Evolutionary conservation across 2,329 filamentous ascomycete species (phyloP).

Genomic region (Verticillium tricorpus): DNA sequence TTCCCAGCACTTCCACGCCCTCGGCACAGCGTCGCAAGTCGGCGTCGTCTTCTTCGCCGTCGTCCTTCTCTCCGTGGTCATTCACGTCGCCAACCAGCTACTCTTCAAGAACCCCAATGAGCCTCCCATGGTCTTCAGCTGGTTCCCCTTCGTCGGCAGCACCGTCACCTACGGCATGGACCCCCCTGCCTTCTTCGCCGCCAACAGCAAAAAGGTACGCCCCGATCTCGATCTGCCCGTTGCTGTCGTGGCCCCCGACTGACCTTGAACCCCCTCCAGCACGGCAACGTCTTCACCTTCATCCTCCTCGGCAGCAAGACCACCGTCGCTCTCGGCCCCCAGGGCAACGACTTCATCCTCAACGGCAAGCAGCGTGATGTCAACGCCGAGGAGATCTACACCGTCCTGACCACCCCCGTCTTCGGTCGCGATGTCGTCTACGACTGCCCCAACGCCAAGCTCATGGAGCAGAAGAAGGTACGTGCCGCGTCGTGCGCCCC

Average conservation of each 20-base stretch:
- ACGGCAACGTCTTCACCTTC: slow-evolving; percentile 88
- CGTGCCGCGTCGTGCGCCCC: neutral
- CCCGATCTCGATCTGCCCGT: neutral
- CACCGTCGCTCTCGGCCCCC: slow-evolving; percentile 76
- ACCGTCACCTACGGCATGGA: slow-evolving; percentile 95
- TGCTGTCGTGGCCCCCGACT: neutral
- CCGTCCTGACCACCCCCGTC: slow-evolving; percentile 64
- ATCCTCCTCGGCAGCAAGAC: slow-evolving; percentile 84
- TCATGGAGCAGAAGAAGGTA: slow-evolving; percentile 97
- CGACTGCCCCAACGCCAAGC: slow-evolving; percentile 83
- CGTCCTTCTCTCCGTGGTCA: slow-evolving; percentile 53
- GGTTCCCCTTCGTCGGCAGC: slow-evolving; percentile 80
- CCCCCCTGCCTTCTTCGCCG: slow-evolving; percentile 81
- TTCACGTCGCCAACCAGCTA: slow-evolving; percentile 79
- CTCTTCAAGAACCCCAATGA: slow-evolving; percentile 79
- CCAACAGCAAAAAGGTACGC: slow-evolving; percentile 68
- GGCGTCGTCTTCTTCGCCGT: slow-evolving; percentile 37
- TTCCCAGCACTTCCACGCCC: slow-evolving; percentile 43
- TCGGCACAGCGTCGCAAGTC: slow-evolving; percentile 44
- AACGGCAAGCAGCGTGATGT: slow-evolving; percentile 89
- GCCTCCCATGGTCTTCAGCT: slow-evolving; percentile 76
- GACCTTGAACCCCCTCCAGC: slow-evolving; percentile 38
- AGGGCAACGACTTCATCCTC: slow-evolving; percentile 86
- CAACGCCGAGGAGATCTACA: slow-evolving; percentile 87
- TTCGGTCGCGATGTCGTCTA: slow-evolving; percentile 88